These are phyloP conservation scores for Sarcodon aspratus DNA, from an alignment of 768 basidiomycete genomes.

Conservation along the genomic window DNA sequence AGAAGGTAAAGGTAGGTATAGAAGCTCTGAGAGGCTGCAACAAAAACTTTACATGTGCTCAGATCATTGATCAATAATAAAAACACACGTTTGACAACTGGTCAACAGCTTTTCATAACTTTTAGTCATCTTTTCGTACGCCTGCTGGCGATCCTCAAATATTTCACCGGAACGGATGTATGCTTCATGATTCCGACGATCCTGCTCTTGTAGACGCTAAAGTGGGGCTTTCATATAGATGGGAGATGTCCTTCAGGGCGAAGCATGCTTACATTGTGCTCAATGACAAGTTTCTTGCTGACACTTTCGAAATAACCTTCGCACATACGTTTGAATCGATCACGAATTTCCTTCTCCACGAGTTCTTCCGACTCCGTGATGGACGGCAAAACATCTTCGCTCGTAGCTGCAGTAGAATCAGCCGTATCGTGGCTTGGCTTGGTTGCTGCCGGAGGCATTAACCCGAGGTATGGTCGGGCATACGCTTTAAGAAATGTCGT, in stretches of 20 bases:
- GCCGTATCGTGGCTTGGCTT: conserved; percentile 49
- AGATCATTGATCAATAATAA: neutral
- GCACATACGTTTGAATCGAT: conserved; percentile 86
- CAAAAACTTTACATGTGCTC: conserved; percentile 5
- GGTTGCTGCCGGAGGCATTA: conserved; percentile 34
- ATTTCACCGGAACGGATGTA: conserved; percentile 99
- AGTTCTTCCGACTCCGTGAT: conserved; percentile 56
- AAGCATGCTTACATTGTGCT: conserved; percentile 61
- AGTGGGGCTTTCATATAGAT: neutral
- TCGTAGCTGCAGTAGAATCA: conserved; percentile 33
- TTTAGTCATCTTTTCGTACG: conserved; percentile 98
- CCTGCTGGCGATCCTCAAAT: conserved; percentile 97
- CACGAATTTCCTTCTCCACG: conserved; percentile 76
- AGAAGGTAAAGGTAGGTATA: conserved; percentile 69
- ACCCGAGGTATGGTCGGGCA: conserved; percentile 79
- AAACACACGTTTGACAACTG: conserved; percentile 74
- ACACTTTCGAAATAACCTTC: conserved; percentile 90
- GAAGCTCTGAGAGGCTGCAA: conserved; percentile 77
- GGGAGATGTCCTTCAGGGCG: neutral
- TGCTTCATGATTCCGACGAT: conserved; percentile 94
- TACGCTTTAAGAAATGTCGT: conserved; percentile 93
- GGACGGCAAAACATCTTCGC: conserved; percentile 8
- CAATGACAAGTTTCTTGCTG: conserved; percentile 82
- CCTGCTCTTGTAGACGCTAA: conserved; percentile 93
- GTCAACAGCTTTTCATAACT: conserved; percentile 85